Conservation (phyloP, 257 asterid genomes). For the Verbena officinalis region DNA sequence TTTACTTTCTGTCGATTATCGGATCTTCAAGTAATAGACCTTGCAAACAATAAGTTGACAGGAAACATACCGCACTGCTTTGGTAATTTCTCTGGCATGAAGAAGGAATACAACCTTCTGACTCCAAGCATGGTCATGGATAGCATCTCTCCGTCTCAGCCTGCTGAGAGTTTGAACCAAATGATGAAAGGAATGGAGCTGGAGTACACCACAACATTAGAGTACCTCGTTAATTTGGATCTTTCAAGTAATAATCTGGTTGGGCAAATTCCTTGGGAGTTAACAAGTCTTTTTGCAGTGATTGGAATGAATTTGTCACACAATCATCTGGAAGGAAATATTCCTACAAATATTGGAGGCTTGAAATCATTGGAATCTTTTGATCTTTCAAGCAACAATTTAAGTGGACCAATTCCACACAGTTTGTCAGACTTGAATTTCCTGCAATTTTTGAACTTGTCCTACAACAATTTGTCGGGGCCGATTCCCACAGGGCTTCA, state of each 20-base stretch:
- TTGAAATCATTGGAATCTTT: too few species aligned
- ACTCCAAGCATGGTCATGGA: not conserved
- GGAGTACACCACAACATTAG: not conserved
- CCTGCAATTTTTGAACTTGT: slow-evolving; percentile 29
- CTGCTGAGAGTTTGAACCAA: not conserved
- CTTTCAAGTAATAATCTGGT: slow-evolving; percentile 15
- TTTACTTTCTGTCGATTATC: too few species aligned
- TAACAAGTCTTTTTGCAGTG: not conserved
- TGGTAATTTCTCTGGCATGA: too few species aligned
- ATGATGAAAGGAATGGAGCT: not conserved
- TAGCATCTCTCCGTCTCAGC: too few species aligned
- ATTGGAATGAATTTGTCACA: not conserved
- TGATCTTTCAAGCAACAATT: too few species aligned
- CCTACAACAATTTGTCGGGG: slow-evolving; percentile 34
- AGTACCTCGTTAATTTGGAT: not conserved
- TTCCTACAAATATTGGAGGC: slow-evolving; percentile 1
- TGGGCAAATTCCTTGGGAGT: slow-evolving; percentile 11
- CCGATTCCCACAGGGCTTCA: slow-evolving; percentile 25
- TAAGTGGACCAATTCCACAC: too few species aligned
- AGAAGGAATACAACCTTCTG: not conserved
- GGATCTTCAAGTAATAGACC: too few species aligned
- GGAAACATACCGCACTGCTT: too few species aligned
- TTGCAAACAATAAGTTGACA: too few species aligned
- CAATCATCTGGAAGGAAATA: slow-evolving; percentile 19
- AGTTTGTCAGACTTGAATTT: slow-evolving; percentile 14